Conservation (phyloP, 2,329 filamentous ascomycete species). For the Calonectria montana region DNA sequence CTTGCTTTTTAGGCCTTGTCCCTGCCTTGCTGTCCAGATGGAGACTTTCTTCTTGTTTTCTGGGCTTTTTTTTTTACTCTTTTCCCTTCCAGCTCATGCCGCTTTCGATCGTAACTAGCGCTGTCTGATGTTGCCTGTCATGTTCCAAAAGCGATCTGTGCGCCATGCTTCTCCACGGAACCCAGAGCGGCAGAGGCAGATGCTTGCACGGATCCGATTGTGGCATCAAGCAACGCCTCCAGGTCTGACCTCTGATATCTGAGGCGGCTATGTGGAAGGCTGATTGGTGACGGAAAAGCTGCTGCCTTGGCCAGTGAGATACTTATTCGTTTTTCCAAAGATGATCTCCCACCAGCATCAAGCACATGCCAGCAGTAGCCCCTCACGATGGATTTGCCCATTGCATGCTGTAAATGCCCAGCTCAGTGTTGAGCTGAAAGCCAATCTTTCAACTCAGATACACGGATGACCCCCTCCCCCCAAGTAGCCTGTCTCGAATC, state of each 20-base stretch:
- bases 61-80: not conserved
- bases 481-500: not conserved
- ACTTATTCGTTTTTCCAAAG: not conserved
- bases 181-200: constrained; percentile 27
- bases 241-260: constrained; percentile 10
- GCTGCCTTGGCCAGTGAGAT: constrained; percentile 13
- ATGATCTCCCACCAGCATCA: not conserved
- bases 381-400: not conserved
- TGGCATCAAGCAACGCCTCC: constrained; percentile 18
- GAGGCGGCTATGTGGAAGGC: not conserved
- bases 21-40: not conserved
- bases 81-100: not conserved
- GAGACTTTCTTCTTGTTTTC: not conserved
- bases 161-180: constrained; percentile 16
- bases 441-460: not conserved
- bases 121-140: constrained; percentile 17
- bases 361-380: not conserved
- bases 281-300: constrained; percentile 5
- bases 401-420: not conserved
- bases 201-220: constrained; percentile 29
- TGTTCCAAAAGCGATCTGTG: constrained; percentile 28
- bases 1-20: not conserved
- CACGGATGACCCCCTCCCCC: not conserved
- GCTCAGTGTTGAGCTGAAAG: not conserved
- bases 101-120: constrained; percentile 1